Percentiles rank a stretch among this genome's conserved stretches.
Conservation (phyloP, 202 grass and related monocot genomes). For the Schoenoplectus tabernaemontani region DNA sequence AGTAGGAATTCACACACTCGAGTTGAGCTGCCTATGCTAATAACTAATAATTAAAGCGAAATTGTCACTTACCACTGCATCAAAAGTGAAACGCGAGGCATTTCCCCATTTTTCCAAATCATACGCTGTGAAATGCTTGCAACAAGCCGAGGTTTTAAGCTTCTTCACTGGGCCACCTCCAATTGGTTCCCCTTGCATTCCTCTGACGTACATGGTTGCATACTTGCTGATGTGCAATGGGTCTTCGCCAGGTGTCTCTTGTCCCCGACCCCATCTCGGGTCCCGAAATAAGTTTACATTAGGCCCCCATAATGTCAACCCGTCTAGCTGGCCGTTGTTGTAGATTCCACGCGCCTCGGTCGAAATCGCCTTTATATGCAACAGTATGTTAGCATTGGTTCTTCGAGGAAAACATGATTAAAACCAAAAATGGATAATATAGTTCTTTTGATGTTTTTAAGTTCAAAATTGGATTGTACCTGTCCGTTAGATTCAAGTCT, state of each 20-base stretch:
- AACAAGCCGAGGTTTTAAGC: conserved; percentile 93
- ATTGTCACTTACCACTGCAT: conserved; percentile 44
- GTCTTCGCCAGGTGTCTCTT: conserved; percentile 97
- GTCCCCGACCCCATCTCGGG: conserved; percentile 82
- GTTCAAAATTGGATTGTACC: background rate
- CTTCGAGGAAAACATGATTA: background rate
- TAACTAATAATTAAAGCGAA: no score
- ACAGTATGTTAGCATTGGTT: background rate
- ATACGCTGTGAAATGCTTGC: conserved; percentile 98
- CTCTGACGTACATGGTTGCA: conserved; percentile 64
- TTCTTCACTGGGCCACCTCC: conserved; percentile 33
- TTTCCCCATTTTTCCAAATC: conserved; percentile 92
- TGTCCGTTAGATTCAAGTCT: background rate
- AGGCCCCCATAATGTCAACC: conserved; percentile 88
- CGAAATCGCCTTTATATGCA: conserved; percentile 51
- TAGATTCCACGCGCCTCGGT: conserved; percentile 68
- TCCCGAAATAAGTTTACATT: conserved; percentile 92
- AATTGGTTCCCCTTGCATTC: conserved; percentile 64
- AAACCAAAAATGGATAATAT: background rate
- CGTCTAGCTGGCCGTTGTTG: conserved; percentile 77
- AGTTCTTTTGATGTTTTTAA: background rate
- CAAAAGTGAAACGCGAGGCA: conserved; percentile 49
- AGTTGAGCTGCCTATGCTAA: no score
- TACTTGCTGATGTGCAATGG: conserved; percentile 67
- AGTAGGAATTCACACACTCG: background rate